Evolutionary conservation across 2,329 filamentous ascomycete species (phyloP).

Genomic region (Stemphylium lycopersici): DNA sequence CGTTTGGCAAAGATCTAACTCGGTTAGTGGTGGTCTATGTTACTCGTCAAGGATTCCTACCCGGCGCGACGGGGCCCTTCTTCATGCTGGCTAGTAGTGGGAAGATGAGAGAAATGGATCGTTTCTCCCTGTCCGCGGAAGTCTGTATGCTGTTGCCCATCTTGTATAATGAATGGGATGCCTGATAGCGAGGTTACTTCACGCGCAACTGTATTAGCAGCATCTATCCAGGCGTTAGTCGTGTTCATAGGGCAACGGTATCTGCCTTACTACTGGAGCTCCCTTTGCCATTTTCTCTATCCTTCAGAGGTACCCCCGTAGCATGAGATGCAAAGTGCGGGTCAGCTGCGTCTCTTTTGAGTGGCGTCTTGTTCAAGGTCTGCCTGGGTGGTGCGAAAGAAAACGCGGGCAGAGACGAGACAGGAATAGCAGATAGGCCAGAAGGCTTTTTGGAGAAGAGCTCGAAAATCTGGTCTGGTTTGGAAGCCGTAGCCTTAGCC

Average conservation of each 20-base stretch:
- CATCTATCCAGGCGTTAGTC: slow-evolving; percentile 2
- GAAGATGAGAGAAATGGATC: not conserved
- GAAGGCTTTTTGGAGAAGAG: not conserved
- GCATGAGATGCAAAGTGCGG: not conserved
- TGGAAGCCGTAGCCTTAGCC: not conserved
- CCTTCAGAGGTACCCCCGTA: not conserved
- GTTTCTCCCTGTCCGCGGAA: not conserved
- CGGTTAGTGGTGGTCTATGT: not conserved
- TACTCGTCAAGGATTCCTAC: not conserved
- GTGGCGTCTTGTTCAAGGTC: not conserved
- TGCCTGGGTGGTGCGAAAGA: not conserved
- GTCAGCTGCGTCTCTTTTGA: not conserved
- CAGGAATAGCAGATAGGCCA: not conserved
- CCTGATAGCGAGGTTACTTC: not conserved
- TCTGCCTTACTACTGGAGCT: not conserved
- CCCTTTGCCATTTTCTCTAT: not conserved
- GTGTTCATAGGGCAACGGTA: not conserved
- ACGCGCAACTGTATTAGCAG: not conserved
- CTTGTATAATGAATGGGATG: not conserved
- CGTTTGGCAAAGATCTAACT: not conserved
- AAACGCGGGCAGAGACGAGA: slow-evolving; percentile 1
- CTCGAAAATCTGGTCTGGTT: not conserved
- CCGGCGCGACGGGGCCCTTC: not conserved
- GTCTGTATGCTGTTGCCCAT: not conserved
- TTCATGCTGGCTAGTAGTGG: not conserved